Percentiles rank a stretch among this genome's conserved stretches.
phyloP scores from a whole-genome alignment of 2,329 filamentous ascomycete genomes.

The Pseudogymnoascus sp. region DNA sequence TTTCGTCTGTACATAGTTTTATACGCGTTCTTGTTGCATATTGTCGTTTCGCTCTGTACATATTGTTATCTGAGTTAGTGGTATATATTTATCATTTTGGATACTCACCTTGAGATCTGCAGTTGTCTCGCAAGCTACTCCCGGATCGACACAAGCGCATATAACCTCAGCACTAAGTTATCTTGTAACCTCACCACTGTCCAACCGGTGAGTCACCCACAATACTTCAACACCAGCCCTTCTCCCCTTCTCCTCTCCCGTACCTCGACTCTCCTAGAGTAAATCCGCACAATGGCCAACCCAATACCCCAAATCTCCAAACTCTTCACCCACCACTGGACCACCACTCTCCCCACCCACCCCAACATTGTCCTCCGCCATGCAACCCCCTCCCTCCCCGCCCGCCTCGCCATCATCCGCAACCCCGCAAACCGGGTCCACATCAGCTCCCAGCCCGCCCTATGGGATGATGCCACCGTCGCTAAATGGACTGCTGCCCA shows the following conservation, averaged over 20 bases:
- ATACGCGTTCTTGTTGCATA: background rate
- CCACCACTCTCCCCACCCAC: conserved; percentile 42
- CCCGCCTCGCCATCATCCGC: conserved; percentile 34
- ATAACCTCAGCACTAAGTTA: background rate
- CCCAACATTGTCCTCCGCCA: conserved; percentile 41
- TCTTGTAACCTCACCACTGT: background rate
- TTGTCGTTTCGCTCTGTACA: conserved; percentile 34
- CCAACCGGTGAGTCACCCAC: background rate
- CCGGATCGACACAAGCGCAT: background rate
- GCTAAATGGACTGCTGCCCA: conserved; percentile 9
- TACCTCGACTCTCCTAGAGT: background rate
- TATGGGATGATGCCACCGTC: conserved; percentile 12
- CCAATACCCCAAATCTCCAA: conserved; percentile 15
- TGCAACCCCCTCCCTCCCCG: conserved; percentile 41
- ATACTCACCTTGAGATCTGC: background rate
- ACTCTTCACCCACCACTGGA: conserved; percentile 34
- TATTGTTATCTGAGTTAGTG: conserved; percentile 36
- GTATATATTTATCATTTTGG: background rate
- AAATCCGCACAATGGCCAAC: background rate
- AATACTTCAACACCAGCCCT: conserved; percentile 38
- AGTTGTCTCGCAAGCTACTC: background rate
- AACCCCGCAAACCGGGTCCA: conserved; percentile 10
- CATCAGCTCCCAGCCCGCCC: background rate
- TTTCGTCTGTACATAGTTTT: conserved; percentile 3
- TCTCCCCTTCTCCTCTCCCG: conserved; percentile 22